phyloP scores from a whole-genome alignment of 2,329 filamentous ascomycete genomes.

The Zelopaecilomyces penicillatus region DNA sequence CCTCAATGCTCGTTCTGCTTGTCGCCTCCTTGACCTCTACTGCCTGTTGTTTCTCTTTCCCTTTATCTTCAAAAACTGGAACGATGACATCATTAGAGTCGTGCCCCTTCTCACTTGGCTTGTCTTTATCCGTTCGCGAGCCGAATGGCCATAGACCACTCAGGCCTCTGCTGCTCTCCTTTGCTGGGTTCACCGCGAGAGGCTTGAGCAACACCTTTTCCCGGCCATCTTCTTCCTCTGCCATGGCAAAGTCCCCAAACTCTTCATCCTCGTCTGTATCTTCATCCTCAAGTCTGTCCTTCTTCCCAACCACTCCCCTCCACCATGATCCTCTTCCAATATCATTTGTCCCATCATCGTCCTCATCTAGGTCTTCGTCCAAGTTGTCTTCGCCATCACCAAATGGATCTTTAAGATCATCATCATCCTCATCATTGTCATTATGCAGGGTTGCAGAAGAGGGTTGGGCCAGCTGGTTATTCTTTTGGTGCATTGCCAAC shows the following conservation, averaged over 20 bases:
- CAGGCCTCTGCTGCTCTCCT: constrained; percentile 32
- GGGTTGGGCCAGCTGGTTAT: constrained; percentile 39
- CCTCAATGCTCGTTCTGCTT: constrained; percentile 50
- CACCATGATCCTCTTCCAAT: constrained; percentile 38
- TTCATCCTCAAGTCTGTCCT: constrained; percentile 34
- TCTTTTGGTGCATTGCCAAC: constrained; percentile 66
- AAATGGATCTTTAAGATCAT: constrained; percentile 33
- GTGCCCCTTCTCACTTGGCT: constrained; percentile 19
- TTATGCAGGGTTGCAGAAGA: constrained; percentile 33
- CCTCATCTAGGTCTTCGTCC: constrained; percentile 45
- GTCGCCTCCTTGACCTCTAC: constrained; percentile 46
- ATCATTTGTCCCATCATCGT: constrained; percentile 29
- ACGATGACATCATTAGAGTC: constrained; percentile 13
- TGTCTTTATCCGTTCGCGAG: constrained; percentile 25
- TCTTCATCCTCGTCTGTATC: constrained; percentile 53
- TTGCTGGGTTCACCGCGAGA: constrained; percentile 43
- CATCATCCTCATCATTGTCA: constrained; percentile 31
- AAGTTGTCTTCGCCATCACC: constrained; percentile 48
- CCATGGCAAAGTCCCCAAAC: constrained; percentile 61
- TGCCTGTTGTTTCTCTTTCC: constrained; percentile 34
- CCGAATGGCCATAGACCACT: constrained; percentile 53
- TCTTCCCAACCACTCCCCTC: constrained; percentile 31
- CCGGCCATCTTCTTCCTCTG: constrained; percentile 36
- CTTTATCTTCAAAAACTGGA: constrained; percentile 4
- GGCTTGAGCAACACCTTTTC: constrained; percentile 46